A percentile compares a stretch with the other conserved stretches of the same genome.
These are phyloP conservation scores for Sugiyamaella marilandica DNA, from an alignment of 805 yeast genomes.

Conservation along the genomic window DNA sequence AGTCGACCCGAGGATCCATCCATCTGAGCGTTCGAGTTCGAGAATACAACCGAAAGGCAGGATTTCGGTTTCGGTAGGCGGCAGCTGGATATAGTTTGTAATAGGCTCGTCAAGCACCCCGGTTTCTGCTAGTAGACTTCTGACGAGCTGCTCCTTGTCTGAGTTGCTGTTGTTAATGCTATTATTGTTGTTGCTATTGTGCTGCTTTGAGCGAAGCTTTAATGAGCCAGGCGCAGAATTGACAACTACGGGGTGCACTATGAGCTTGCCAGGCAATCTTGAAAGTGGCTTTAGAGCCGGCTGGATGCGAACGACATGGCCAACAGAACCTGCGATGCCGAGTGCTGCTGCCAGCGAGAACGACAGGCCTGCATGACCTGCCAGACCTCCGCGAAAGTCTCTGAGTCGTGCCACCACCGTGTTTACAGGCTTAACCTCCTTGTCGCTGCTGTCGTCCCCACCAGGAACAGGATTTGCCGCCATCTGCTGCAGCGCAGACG, in stretches of 20 bases:
- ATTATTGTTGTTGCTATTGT: constrained; percentile 20
- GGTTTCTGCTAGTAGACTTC: constrained; percentile 8
- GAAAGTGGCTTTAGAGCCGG: constrained; percentile 37
- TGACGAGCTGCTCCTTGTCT: constrained; percentile 13
- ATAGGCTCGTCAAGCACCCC: constrained; percentile 25
- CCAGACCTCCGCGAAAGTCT: constrained; percentile 32
- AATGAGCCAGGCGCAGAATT: constrained; percentile 17
- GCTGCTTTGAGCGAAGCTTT: constrained; percentile 12
- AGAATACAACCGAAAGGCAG: constrained; percentile 60
- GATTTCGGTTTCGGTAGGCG: constrained; percentile 39
- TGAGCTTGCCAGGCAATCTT: constrained; percentile 35
- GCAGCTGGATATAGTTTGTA: constrained; percentile 50
- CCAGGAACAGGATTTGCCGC: constrained; percentile 1
- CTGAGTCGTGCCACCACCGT: constrained; percentile 50
- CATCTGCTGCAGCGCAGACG: constrained; percentile 6
- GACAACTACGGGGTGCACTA: constrained; percentile 51
- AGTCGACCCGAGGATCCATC: constrained; percentile 33
- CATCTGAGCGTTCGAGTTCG: constrained; percentile 44
- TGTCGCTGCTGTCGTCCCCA: constrained; percentile 3
- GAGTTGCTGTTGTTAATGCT: constrained; percentile 6
- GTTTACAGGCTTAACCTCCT: constrained; percentile 27
- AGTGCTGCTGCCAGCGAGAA: constrained; percentile 51
- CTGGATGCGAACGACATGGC: constrained; percentile 51
- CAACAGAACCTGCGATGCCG: constrained; percentile 46
- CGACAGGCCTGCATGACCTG: constrained; percentile 49